A percentile compares a stretch with the other conserved stretches of the same genome.
phyloP scores from a whole-genome alignment of 78 protist genomes.

The Tieghemostelium lacteum region DNA sequence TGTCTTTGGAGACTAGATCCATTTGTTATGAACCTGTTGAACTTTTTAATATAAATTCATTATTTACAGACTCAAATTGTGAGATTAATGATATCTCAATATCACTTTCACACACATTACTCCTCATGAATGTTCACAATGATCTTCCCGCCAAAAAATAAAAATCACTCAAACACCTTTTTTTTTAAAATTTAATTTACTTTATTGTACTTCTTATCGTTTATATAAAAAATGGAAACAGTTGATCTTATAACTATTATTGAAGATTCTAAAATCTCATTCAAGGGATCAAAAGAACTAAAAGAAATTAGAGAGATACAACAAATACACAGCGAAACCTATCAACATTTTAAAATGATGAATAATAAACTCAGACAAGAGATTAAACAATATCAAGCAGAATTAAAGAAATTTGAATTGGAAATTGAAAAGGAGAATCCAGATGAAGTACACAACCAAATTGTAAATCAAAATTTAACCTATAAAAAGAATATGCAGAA shows the following conservation, averaged over 20 bases:
- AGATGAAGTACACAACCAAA: slow-evolving; percentile 10
- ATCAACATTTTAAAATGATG: background rate
- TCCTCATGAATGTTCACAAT: too few species aligned
- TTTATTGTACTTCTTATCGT: too few species aligned
- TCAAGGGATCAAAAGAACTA: background rate
- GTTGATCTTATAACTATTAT: background rate
- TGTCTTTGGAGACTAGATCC: slow-evolving; percentile 41
- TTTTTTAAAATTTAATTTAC: too few species aligned
- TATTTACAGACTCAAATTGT: background rate
- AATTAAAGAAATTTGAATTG: background rate
- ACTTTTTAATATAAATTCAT: slow-evolving; percentile 2
- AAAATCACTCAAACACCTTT: too few species aligned
- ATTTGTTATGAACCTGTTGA: background rate
- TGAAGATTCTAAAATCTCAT: background rate
- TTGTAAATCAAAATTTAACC: background rate
- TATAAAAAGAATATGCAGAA: background rate
- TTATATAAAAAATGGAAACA: background rate
- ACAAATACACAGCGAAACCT: background rate
- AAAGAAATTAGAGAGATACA: background rate
- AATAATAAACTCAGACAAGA: background rate
- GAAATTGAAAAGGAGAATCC: slow-evolving; percentile 23
- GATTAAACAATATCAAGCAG: background rate
- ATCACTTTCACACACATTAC: background rate
- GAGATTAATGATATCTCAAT: background rate
- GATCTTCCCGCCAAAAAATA: too few species aligned